These are phyloP conservation scores for Pleurotus djamor DNA, from an alignment of 768 basidiomycete species.

Conservation along the genomic window DNA sequence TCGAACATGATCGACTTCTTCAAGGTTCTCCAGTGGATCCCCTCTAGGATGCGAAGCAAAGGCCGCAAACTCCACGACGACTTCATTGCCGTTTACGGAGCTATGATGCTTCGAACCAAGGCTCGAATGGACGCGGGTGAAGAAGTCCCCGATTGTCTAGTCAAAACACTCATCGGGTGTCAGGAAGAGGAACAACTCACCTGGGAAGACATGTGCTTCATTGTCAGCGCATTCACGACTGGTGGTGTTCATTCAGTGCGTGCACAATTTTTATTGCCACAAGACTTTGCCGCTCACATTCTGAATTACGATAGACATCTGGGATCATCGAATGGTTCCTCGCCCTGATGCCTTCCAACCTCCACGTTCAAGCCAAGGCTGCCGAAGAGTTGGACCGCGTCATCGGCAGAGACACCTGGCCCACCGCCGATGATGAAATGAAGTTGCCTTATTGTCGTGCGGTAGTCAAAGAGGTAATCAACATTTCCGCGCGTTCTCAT, in stretches of 20 bases:
- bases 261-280: constrained; percentile 9
- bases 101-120: constrained; percentile 24
- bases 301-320: constrained; percentile 20
- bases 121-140: constrained; percentile 24
- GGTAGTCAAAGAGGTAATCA: constrained; percentile 21
- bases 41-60: constrained; percentile 14
- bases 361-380: constrained; percentile 24
- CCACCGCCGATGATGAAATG: constrained; percentile 19
- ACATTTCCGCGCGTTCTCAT: background rate
- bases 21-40: constrained; percentile 17
- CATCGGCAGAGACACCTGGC: constrained; percentile 25
- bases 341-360: constrained; percentile 24
- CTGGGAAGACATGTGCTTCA: constrained; percentile 29
- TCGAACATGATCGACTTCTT: constrained; percentile 23
- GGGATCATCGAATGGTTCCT: constrained; percentile 32
- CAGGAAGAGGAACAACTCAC: constrained; percentile 24
- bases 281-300: background rate
- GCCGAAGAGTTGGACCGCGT: constrained; percentile 33
- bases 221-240: constrained; percentile 27
- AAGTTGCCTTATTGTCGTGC: constrained; percentile 24
- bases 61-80: constrained; percentile 17
- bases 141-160: constrained; percentile 29
- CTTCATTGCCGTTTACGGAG: constrained; percentile 26
- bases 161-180: constrained; percentile 25
- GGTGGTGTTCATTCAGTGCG: constrained; percentile 29